Evolutionary conservation across 2,329 filamentous ascomycete species (phyloP), one percentile per base, ranked within the genome.

Genomic region (Cercospora sp.): DNA sequence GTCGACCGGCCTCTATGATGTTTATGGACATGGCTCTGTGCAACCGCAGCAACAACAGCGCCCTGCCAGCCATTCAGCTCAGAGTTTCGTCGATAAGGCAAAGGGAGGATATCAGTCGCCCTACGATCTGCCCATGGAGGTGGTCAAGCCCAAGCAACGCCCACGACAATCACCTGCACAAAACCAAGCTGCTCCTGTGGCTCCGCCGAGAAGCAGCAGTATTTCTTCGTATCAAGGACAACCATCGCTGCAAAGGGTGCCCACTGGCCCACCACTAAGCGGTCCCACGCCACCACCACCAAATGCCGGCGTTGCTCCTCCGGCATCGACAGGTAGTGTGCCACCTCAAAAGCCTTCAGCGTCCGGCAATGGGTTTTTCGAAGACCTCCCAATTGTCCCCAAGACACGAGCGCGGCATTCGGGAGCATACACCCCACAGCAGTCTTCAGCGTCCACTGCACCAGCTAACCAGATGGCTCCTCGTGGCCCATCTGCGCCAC

Each of bases 21-120:
- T 78, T 3, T 77, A 77, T 69, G 73, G 70, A 33, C 73, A 74
- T 36, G 63, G 65, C 16, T 26, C 66, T 8, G 60, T 65, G 45
- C 69, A 72, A 42, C 64, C 64, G 40, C 73, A 73, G 53, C 71
- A 76, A 61, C 77, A 81, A 18, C 76, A 80, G 59, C 85, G 69
- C 73, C 86, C 73, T 72, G 88, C 79, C 84, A 88, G 78, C 26
- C 77, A 75, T 48, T 79, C 78, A 40, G 78, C 82, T 0, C 89
- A 96, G 77, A 98, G 94, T 79, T 99, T 97, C 79, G 92, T 87
- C 5, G 91, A 94, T 79, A 96, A 96, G 79, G 84, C 92, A 3
- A 98, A 97, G 80, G 92, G 92, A 65, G 94, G 94, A 7, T 99
- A 99, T 78, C 87, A 90, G 60, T 98, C 94, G 20, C 95, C 95